These are phyloP conservation scores for Pleurotus djamor DNA, from an alignment of 768 basidiomycete genomes.

Conservation along the genomic window DNA sequence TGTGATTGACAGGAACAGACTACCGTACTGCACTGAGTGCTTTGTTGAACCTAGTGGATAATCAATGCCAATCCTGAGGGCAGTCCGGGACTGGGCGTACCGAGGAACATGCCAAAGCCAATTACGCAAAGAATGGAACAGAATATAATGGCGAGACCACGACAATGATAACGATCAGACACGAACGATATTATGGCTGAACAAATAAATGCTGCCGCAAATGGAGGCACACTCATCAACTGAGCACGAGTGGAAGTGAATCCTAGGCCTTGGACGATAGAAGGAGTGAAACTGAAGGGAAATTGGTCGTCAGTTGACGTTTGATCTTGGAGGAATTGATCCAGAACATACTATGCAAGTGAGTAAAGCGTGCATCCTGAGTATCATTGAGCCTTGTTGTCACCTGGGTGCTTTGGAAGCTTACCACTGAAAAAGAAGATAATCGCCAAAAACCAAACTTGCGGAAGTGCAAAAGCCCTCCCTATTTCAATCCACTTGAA, in stretches of 20 bases:
- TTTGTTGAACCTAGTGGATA: conserved; percentile 28
- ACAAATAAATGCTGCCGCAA: conserved; percentile 40
- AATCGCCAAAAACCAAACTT: conserved; percentile 50
- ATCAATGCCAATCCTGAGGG: neutral
- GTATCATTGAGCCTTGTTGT: no score
- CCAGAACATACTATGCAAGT: conserved; percentile 42
- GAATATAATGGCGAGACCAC: conserved; percentile 44
- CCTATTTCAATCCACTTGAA: conserved; percentile 61
- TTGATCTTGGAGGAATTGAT: neutral
- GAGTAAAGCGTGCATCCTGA: conserved; percentile 26
- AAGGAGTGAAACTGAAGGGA: conserved; percentile 60
- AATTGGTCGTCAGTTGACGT: neutral
- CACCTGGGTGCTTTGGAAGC: neutral
- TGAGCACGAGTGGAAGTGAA: conserved; percentile 53
- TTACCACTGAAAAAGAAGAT: conserved; percentile 53
- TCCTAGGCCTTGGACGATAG: conserved; percentile 64
- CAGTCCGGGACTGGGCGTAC: conserved; percentile 26
- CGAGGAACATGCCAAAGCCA: conserved; percentile 57
- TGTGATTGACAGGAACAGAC: conserved; percentile 52
- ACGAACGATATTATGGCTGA: conserved; percentile 21
- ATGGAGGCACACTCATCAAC: conserved; percentile 62
- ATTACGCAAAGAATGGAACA: conserved; percentile 38
- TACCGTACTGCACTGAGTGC: conserved; percentile 45
- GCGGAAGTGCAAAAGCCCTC: conserved; percentile 47
- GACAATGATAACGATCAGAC: conserved; percentile 51